Base-by-base conservation (phyloP, 352 stramenopile species). In the Pythium guiyangense region DNA sequence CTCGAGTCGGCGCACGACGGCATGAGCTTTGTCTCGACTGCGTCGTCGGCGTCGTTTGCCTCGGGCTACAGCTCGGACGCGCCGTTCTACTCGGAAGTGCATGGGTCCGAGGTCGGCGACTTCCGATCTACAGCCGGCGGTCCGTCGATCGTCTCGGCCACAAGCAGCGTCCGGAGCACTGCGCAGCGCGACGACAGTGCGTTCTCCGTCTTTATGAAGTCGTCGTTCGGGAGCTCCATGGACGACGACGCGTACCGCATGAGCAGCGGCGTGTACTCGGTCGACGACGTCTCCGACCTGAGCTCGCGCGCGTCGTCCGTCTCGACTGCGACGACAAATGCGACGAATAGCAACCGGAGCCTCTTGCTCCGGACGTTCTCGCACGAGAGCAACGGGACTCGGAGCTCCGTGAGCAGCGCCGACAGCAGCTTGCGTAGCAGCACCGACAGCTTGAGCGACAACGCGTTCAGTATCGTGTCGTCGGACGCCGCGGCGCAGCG, bases 121-220 rank as follows among this genome's bases (percentile, higher is more conserved):
- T 49, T 49, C 10, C 63, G 71, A 4, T 58, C 62, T 20, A 78
- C 68, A 2, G 52, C 43, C n/a, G 58, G 58, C 2, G 25, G 42
- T 35, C 37, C 35, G 31, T 60, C 51, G 20, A 52, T 64, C 34
- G 15, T 49, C 29, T 60, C 51, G 31, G 42, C 40, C 3, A 34
- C 51, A 10, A 51, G 45, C 43, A 27, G 22, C 10, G 26, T 39
- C 6, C 53, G 53, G 25, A 59, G 29, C 14, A 64, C 59, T 6
- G 63, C 57, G 1, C 66, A 69, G 48, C 63, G 68, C 3, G 70
- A 63, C 6, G 70, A 67, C 48, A 70, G 66, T 50, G 60, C 66
- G 22, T 83, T 77, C 54, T 77, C 69, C 6, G 62, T 77, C 12
- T 79, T 44, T 18, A 55, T 70, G 53, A 68, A 77, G 45, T 27